Conservation (phyloP, 192 early-diverging fungal genomes). For the Dissophora globulifera region DNA sequence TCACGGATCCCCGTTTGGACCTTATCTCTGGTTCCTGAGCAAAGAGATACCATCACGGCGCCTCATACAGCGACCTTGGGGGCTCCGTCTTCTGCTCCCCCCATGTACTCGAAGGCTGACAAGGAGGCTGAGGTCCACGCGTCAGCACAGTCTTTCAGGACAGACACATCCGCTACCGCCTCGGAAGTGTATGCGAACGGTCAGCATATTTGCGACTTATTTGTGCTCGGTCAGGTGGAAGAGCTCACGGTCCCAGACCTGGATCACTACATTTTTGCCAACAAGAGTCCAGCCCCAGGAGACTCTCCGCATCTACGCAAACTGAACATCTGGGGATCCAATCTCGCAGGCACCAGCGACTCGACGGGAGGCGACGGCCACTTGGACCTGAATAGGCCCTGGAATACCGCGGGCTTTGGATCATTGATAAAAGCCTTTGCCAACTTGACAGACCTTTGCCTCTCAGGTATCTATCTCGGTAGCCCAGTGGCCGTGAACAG, state of each 20-base stretch:
- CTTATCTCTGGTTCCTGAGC: not conserved
- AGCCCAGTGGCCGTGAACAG: too few relatives aligned
- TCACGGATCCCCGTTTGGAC: constrained; percentile 9
- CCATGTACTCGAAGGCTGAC: constrained; percentile 2
- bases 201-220: not conserved
- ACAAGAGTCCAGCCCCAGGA: constrained; percentile 3
- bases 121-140: not conserved
- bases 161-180: too few relatives aligned
- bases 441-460: constrained; percentile 16
- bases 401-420: not conserved
- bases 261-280: not conserved
- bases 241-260: constrained; percentile 24
- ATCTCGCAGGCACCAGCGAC: not conserved
- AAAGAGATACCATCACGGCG: not conserved
- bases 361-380: not conserved
- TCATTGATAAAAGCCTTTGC: constrained; percentile 15
- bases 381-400: not conserved
- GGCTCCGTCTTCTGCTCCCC: constrained; percentile 3
- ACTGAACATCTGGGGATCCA: constrained; percentile 19
- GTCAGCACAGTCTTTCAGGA: not conserved
- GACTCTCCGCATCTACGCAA: constrained; percentile 20
- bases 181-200: not conserved
- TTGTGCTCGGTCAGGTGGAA: constrained; percentile 16
- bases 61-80: too few relatives aligned
- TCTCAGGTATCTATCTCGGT: constrained; percentile 18